Conservation (phyloP, 768 basidiomycete species). For the Termitomyces titanicus region DNA sequence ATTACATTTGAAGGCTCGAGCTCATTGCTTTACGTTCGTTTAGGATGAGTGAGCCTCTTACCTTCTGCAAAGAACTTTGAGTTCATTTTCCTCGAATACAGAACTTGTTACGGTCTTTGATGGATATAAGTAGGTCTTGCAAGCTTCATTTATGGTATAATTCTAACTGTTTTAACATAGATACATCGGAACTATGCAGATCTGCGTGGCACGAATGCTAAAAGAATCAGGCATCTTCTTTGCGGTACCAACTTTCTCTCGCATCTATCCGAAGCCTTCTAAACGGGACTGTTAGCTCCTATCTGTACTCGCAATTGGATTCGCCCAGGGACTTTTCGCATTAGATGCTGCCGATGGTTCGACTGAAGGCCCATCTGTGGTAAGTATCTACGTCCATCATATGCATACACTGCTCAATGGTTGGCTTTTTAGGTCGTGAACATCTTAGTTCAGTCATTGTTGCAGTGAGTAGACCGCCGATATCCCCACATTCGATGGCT, state of each 20-base stretch:
- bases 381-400: constrained; percentile 22
- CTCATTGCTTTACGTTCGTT: not conserved
- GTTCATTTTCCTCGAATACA: constrained; percentile 23
- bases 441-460: constrained; percentile 70
- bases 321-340: constrained; percentile 84
- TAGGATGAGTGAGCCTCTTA: constrained; percentile 76
- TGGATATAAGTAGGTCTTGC: constrained; percentile 61
- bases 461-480: constrained; percentile 53
- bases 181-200: constrained; percentile 91
- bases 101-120: constrained; percentile 80
- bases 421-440: constrained; percentile 52
- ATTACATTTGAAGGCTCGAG: not conserved
- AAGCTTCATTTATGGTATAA: not conserved
- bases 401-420: not conserved
- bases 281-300: constrained; percentile 51
- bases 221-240: constrained; percentile 93
- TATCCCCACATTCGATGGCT: not conserved
- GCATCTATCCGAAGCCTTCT: not conserved
- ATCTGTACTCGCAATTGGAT: constrained; percentile 79
- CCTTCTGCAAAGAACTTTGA: not conserved
- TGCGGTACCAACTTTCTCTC: constrained; percentile 42
- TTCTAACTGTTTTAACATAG: constrained; percentile 26
- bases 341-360: constrained; percentile 88
- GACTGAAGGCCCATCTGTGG: constrained; percentile 46
- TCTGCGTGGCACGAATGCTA: constrained; percentile 90